Evolutionary conservation across 2,329 filamentous ascomycete species (phyloP), one percentile per base, ranked within the genome.

Genomic region (Claviceps sp.): DNA sequence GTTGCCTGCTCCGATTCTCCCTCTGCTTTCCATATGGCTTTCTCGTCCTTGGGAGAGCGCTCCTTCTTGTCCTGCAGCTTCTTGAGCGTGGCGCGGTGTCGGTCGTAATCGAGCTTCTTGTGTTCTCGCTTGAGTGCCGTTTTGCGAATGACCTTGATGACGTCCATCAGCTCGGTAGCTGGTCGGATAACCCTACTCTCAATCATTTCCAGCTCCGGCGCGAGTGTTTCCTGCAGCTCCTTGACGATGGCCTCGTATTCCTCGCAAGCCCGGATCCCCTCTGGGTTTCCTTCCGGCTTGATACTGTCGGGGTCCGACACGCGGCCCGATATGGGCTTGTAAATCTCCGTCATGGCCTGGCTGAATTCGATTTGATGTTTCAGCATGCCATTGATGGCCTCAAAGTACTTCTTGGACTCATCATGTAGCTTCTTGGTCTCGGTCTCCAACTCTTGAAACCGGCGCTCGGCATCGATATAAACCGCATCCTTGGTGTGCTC

Each of bases 61-160:
- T 98, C 93, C 70, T 96, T 96, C 73, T 98, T 98, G 55, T 97
- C 93, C 66, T 96, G 85, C 43, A 97, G 74, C 73, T 96, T 97
- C 75, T 97, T 98, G 58, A 95, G 75, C 0, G 83, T 76, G 42
- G 84, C 75, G 50, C 84, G 82, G 69, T 89, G 89, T 55, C 91
- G 85, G 66, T 98, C 93, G 67, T 90, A 96, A 70, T 98, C 93
- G 53, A 98, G 77, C 68, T 95, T 87, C 73, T 98, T 98, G 76
- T 97, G 93, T 64, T 97, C 87, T 62, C 93, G 87, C 76, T 98
- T 98, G 56, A 80, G 68, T 11, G 84, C 81, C 19, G 86, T 82
- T 71, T 98, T 98, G 57, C 89, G 85, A 64, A 97, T 94, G 46
- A 88, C 82, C 70, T 97, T 97, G 74, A 98, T 88, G 57, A 98